phyloP scores from a whole-genome alignment of 129 eudicot genomes.

The Artemisia argyi region DNA sequence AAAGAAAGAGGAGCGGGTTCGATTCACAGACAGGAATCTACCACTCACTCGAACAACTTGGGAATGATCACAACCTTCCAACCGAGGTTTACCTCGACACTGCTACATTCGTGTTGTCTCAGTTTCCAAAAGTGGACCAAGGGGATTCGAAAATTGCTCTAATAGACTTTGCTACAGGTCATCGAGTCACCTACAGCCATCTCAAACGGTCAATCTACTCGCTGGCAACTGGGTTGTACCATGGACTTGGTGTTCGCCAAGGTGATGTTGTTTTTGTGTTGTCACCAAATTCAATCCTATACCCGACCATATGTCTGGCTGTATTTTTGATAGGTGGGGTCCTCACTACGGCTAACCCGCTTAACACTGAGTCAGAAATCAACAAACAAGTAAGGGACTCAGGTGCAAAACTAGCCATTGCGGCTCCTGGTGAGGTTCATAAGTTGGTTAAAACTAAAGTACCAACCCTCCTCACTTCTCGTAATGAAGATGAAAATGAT shows the following conservation, averaged over 20 bases:
- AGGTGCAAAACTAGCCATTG: slow-evolving; percentile 65
- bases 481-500: slow-evolving; percentile 27
- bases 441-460: slow-evolving; percentile 45
- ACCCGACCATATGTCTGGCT: slow-evolving; percentile 70
- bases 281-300: slow-evolving; percentile 63
- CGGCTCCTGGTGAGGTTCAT: slow-evolving; percentile 41
- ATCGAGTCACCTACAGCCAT: slow-evolving; percentile 47
- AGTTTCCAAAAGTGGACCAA: slow-evolving; percentile 41
- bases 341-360: slow-evolving; percentile 72
- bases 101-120: slow-evolving; percentile 60
- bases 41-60: slow-evolving; percentile 58
- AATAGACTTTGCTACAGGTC: slow-evolving; percentile 49
- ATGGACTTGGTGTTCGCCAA: slow-evolving; percentile 60
- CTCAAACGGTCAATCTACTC: slow-evolving; percentile 51
- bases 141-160: slow-evolving; percentile 56
- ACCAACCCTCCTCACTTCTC: slow-evolving; percentile 49
- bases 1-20: slow-evolving; percentile 44
- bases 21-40: slow-evolving; percentile 59
- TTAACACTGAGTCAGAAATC: slow-evolving; percentile 61
- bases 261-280: slow-evolving; percentile 65
- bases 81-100: slow-evolving; percentile 46
- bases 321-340: slow-evolving; percentile 66
- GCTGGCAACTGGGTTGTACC: slow-evolving; percentile 58
- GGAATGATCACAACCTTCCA: slow-evolving; percentile 38
- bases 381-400: slow-evolving; percentile 69